These are phyloP conservation scores for Plasmodium blacklocki DNA, from an alignment of 169 alveolate species.

Conservation along the genomic window DNA sequence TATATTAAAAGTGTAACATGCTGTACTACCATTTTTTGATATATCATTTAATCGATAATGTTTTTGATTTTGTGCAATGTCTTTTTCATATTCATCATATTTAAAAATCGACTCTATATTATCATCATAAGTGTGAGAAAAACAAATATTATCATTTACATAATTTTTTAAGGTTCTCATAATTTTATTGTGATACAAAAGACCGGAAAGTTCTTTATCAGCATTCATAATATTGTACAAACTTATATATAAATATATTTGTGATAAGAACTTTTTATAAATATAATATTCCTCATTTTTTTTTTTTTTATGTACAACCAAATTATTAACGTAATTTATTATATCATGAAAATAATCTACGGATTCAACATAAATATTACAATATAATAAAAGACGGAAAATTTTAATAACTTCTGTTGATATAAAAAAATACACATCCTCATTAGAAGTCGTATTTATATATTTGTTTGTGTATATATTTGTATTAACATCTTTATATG, in stretches of 20 bases:
- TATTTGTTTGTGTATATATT: too few species aligned
- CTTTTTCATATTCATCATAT: not conserved
- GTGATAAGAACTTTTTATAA: slow-evolving; percentile 41
- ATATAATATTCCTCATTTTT: not conserved
- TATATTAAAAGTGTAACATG: slow-evolving; percentile 9
- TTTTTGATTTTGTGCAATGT: not conserved
- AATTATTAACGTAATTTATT: slow-evolving; percentile 1
- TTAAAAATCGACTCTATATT: too few species aligned
- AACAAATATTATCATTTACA: slow-evolving; percentile 1
- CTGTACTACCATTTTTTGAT: not conserved
- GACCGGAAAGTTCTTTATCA: slow-evolving; percentile 41
- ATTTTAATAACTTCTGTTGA: slow-evolving; percentile 27
- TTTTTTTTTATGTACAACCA: slow-evolving; percentile 6
- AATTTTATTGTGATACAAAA: slow-evolving; percentile 43
- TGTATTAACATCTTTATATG: too few species aligned
- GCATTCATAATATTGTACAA: slow-evolving; percentile 10
- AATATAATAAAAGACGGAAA: slow-evolving; percentile 28
- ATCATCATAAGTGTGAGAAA: too few species aligned
- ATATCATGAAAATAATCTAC: slow-evolving; percentile 73
- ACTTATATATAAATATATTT: slow-evolving; percentile 48
- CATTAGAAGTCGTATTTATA: too few species aligned
- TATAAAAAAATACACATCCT: slow-evolving; percentile 5
- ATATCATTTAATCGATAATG: not conserved
- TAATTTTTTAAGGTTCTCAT: slow-evolving; percentile 34
- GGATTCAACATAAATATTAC: slow-evolving; percentile 55